Evolutionary conservation across 2,329 filamentous ascomycete genomes (phyloP), one percentile per base, ranked within the genome.

Genomic region (Colletotrichum euphorbiae): DNA sequence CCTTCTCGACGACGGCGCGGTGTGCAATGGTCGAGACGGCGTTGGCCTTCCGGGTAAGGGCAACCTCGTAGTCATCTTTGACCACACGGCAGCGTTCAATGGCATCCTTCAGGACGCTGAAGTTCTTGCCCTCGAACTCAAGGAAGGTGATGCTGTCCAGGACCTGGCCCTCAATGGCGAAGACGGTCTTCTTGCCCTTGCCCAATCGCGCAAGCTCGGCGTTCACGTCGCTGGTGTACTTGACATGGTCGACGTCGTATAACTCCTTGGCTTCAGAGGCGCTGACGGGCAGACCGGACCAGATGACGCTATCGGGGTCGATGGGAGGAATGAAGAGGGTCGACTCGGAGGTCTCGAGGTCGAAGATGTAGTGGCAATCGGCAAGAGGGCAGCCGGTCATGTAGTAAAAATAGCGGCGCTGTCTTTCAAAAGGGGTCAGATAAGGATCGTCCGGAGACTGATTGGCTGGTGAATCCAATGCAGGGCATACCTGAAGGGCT

Each of bases 341-440:
- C 45, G 94, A 87, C 73, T 89, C 89, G 71, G 89, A 86, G 54
- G 88, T 85, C 51, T 87, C 83, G 66, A 97, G 90, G 72, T 97
- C 91, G 83, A 98, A 97, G 64, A 91, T 87, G 69, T 93, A 87
- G 77, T 90, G 90, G 74, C 91, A 91, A 79, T 98, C 94, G 67
- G 94, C 87, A 33, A 97, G 85, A 70, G 90, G 86, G 76, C 84
- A 97, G 73, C 96, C 96, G 24, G 93, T 95, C 50, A 98, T 85
- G 80, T 99, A 99, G 87, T 92, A 98, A 83, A 99, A 99, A 79
- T 90, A 93, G 62, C 96, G 91, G 71, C 94, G 92, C 81, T 98
- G 94, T 72, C 93, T 94, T 72, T 33, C 21, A 31, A 45, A 17
- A 38, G 42, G 31, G 54, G 65, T 69, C 19, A 72, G 65, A 36